Percentiles rank a stretch among this genome's conserved stretches.
These are phyloP conservation scores for Staphylotrichum tortipilum DNA, from an alignment of 495 filamentous ascomycete species.

Conservation along the genomic window DNA sequence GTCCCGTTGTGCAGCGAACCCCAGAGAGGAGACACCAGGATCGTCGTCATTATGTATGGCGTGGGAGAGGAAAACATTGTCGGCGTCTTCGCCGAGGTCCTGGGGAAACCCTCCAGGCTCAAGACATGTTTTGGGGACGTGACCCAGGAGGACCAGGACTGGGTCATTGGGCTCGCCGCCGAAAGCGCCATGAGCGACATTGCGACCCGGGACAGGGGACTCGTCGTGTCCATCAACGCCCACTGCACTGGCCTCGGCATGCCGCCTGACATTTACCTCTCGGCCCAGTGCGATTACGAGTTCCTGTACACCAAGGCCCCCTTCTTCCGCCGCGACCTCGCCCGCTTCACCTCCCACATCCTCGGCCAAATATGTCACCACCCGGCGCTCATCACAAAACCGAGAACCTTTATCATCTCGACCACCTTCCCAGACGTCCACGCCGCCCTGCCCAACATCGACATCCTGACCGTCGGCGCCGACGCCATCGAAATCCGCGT, in stretches of 20 bases:
- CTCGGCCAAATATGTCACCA: constrained; percentile 68
- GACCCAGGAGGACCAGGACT: constrained; percentile 38
- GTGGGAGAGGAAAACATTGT: constrained; percentile 56
- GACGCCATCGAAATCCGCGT: constrained; percentile 79
- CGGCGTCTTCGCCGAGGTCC: constrained; percentile 56
- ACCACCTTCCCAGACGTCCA: constrained; percentile 80
- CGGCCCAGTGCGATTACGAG: constrained; percentile 64
- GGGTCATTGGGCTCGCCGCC: constrained; percentile 51
- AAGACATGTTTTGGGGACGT: constrained; percentile 45
- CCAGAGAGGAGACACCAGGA: constrained; percentile 41
- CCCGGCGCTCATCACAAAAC: constrained; percentile 63
- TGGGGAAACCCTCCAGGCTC: constrained; percentile 56
- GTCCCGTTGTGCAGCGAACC: constrained; percentile 27
- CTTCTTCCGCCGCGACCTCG: constrained; percentile 65
- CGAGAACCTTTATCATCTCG: constrained; percentile 71
- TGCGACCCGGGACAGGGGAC: constrained; percentile 38
- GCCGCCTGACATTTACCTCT: constrained; percentile 54
- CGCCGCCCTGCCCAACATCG: constrained; percentile 72
- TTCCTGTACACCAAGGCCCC: constrained; percentile 66
- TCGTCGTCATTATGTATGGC: constrained; percentile 53
- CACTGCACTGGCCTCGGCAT: constrained; percentile 65
- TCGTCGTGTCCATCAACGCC: constrained; percentile 57
- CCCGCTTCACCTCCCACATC: constrained; percentile 67
- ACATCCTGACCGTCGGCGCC: constrained; percentile 74
- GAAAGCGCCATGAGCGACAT: constrained; percentile 46